These are phyloP conservation scores for Akanthomyces dipterigenus DNA, from an alignment of 2,329 filamentous ascomycete species.

Conservation along the genomic window DNA sequence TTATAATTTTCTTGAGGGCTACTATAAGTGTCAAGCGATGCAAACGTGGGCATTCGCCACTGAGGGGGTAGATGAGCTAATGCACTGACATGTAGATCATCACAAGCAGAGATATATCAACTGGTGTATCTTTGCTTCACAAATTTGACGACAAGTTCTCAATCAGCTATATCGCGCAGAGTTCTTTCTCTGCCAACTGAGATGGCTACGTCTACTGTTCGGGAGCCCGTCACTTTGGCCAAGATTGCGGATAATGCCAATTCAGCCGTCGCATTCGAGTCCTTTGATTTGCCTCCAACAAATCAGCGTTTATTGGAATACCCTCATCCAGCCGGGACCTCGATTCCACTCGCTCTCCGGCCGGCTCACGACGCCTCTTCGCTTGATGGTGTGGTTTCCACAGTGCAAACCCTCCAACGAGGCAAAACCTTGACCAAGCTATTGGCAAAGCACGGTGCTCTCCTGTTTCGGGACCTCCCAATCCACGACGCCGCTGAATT, in stretches of 20 bases:
- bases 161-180: too few relatives aligned
- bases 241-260: neutral
- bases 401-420: neutral
- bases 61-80: neutral
- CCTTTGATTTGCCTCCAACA: neutral
- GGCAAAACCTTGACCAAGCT: neutral
- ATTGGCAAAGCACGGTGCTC: neutral
- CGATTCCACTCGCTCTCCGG: neutral
- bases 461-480: constrained; percentile 18
- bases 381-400: neutral
- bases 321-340: neutral
- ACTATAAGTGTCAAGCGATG: too few relatives aligned
- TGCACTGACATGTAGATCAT: neutral
- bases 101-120: too few relatives aligned
- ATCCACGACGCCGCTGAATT: constrained; percentile 39
- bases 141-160: too few relatives aligned
- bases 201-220: neutral
- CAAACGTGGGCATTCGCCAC: neutral
- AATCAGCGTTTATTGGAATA: neutral
- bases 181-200: neutral
- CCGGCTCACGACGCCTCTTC: neutral
- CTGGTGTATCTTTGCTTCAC: too few relatives aligned
- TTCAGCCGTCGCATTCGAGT: neutral
- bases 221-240: neutral
- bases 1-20: too few relatives aligned